Evolutionary conservation across 2,329 filamentous ascomycete species (phyloP), one percentile per base, ranked within the genome.

Genomic region (Phyllosticta citrichinensis): DNA sequence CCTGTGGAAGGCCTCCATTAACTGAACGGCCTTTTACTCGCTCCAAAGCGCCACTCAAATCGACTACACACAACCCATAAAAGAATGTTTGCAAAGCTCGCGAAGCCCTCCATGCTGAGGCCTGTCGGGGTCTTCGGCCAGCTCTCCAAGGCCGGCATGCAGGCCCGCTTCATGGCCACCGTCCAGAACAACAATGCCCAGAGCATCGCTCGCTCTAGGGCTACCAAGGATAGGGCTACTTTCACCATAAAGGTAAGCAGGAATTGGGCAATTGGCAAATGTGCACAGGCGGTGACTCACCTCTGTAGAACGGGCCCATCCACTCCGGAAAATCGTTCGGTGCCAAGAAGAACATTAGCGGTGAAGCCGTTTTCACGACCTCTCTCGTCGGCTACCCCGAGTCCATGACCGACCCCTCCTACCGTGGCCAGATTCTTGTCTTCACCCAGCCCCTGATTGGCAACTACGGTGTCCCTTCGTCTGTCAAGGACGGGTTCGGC

Each of bases 401-500:
- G 81, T 97, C 84, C 54, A 79, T 87, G 79, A 86, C 84, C 70
- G 84, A 87, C 66, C 84, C 84, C 12, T 87, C 84, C 61, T 87
- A 87, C 74, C 83, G 84, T 67, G 84, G 94, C 67, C 94, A 99
- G 80, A 97, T 99, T 68, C 82, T 99, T 68, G 93, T 97, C 76
- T 97, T 97, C 81, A 99, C 94, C 66, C 92, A 97, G 75, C 94
- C 94, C 40, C 80, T 99, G 68, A 97, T 99, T 71, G 94, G 94
- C 73, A 99, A 99, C 83, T 99, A 99, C 74, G 94, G 94, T 69
- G 93, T 99, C 19, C 94, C 94, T 17, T 95, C 91, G 33, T 85
- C 82, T 65, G 83, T 86, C 70, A 87, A 91, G 66, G 94, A 99
- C 75, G 80, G 92, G 75, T 89, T 86, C 76, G 94, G 94, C 69